Base-by-base conservation (phyloP, 2,329 filamentous ascomycete genomes). In the Ophiostoma sp. region DNA sequence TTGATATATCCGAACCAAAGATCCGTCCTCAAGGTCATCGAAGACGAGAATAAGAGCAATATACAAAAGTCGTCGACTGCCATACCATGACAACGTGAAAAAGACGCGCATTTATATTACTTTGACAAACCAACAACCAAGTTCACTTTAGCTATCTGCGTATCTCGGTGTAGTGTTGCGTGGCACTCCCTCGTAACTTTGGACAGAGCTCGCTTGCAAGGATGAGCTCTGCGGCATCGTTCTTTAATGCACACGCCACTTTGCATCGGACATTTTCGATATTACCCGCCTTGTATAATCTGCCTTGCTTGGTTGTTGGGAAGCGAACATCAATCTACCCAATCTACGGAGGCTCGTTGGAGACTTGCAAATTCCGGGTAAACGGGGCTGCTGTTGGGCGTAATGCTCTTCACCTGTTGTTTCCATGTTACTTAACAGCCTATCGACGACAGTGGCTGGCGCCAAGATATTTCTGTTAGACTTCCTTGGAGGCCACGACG, bases 311-410 rank as follows among this genome's bases (percentile, higher is more conserved):
- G 61, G 11, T 28, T 28, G 61, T 25, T 64, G 36, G 36, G 39
- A 64, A 25, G 61, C 39, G 11, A 61, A 2, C 2, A 8, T 6
- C 36, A 25, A 45, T 25, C 22, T 45, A 19, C n/a, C 22, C 36
- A 64, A 42, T 45, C 36, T 64, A 17, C 59, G 33, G 59, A 63
- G 4, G 12, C 19, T n/a, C 33, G 36, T 25, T 39, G 19, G 8
- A 39, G 59, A 42, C 28, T 22, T 11, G 59, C 59, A 63, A 42
- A 63, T 63, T 63, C 59, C 59, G 59, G 59, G 59, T 63, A 63
- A 63, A 63, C 59, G 59, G 59, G 33, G 59, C 33, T 63, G 28
- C 59, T 42, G 19, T 15, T 25, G 19, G 19, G 31, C 19, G 59
- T 19, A 63, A 42, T 63, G 33, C 59, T 17, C 12, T 19, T 1